Conservation (phyloP, 2,329 filamentous ascomycete species). For the Pseudocercospora macadamiae region DNA sequence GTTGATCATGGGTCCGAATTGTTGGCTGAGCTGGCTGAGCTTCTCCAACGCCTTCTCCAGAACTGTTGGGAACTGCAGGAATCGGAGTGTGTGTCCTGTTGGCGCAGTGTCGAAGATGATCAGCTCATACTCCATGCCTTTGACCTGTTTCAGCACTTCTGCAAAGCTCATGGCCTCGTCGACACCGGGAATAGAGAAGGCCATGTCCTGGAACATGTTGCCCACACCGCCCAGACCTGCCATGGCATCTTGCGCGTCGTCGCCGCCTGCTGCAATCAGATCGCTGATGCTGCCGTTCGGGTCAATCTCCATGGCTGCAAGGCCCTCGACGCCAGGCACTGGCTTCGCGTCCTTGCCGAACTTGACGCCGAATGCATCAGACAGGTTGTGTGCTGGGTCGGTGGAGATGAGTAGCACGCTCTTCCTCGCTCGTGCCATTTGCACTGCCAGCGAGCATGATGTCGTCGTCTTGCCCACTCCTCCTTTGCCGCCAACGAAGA, state of each 20-base stretch:
- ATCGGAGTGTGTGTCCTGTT: slow-evolving; percentile 95
- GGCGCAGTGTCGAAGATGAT: slow-evolving; percentile 99
- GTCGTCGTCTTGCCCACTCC: slow-evolving; percentile 99
- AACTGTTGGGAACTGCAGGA: slow-evolving; percentile 96
- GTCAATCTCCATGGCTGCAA: slow-evolving; percentile 99
- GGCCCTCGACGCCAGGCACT: slow-evolving; percentile 86
- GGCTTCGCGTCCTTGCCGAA: slow-evolving; percentile 98
- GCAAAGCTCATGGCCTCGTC: slow-evolving; percentile 99
- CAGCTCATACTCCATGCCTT: slow-evolving; percentile 96
- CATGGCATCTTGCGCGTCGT: slow-evolving; percentile 70
- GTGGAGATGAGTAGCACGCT: slow-evolving; percentile 97
- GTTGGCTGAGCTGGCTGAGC: slow-evolving; percentile 86
- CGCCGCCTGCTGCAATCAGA: slow-evolving; percentile 77
- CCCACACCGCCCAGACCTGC: slow-evolving; percentile 72
- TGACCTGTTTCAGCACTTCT: slow-evolving; percentile 98
- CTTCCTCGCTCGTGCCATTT: slow-evolving; percentile 91
- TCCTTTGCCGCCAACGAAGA: slow-evolving; percentile 97
- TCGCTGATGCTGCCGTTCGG: slow-evolving; percentile 98
- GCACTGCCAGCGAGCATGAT: slow-evolving; percentile 95
- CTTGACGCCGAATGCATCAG: slow-evolving; percentile 97
- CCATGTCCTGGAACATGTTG: slow-evolving; percentile 97
- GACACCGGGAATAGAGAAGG: slow-evolving; percentile 96
- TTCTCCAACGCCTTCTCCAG: slow-evolving; percentile 99
- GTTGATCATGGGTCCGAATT: slow-evolving; percentile 96
- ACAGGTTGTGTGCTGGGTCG: slow-evolving; percentile 96